These are phyloP conservation scores for Dothideomycetes sp. DNA, from an alignment of 2,329 filamentous ascomycete species.

Conservation along the genomic window DNA sequence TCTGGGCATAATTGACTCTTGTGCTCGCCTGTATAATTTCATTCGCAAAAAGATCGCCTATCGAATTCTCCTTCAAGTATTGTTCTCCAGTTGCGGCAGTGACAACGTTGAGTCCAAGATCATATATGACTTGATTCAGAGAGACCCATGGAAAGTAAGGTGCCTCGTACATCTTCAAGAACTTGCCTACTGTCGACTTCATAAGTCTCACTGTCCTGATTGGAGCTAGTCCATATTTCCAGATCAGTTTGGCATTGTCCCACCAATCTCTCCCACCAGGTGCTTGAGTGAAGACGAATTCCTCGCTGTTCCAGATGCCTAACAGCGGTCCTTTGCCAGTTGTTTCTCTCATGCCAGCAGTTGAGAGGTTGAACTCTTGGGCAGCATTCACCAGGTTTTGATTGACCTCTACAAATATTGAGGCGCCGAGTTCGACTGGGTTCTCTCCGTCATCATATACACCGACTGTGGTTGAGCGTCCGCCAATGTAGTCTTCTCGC, in stretches of 20 bases:
- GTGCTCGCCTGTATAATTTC: constrained; percentile 87
- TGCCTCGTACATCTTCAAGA: constrained; percentile 67
- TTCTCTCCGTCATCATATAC: constrained; percentile 55
- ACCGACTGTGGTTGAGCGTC: constrained; percentile 75
- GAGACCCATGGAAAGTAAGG: constrained; percentile 78
- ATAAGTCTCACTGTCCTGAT: constrained; percentile 63
- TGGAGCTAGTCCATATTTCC: constrained; percentile 75
- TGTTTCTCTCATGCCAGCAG: constrained; percentile 26
- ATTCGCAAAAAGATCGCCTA: constrained; percentile 56
- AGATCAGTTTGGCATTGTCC: constrained; percentile 67
- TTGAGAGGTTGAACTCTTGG: constrained; percentile 56
- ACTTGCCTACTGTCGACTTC: constrained; percentile 58
- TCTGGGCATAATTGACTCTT: constrained; percentile 89
- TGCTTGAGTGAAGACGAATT: constrained; percentile 60
- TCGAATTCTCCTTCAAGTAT: constrained; percentile 56
- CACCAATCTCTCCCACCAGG: constrained; percentile 59
- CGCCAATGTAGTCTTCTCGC: constrained; percentile 64
- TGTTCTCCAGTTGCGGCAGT: constrained; percentile 65
- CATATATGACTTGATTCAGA: constrained; percentile 55
- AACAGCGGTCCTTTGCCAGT: constrained; percentile 43
- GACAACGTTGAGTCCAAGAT: constrained; percentile 54
- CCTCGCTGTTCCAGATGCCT: constrained; percentile 73
- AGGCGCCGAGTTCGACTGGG: constrained; percentile 70
- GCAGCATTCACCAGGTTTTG: constrained; percentile 68
- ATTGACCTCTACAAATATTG: constrained; percentile 82